Base-by-base conservation (phyloP, 2,329 filamentous ascomycete genomes). In the Sclerotinia borealis region DNA sequence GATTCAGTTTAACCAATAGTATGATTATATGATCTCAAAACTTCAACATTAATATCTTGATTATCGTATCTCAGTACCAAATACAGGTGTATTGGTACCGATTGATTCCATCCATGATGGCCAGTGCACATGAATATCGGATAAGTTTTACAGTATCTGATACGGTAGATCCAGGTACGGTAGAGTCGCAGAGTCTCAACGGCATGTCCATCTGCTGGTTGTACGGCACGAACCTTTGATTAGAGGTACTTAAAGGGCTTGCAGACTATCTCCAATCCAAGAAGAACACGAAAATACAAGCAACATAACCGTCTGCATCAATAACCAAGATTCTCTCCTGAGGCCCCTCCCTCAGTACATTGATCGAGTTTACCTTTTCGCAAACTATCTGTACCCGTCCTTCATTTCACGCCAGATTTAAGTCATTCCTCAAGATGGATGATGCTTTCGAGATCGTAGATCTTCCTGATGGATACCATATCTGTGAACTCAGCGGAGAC, bases 361-460 rank as follows among this genome's bases (percentile, higher is more conserved):
- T n/a, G n/a, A n/a, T n/a, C n/a, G n/a, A n/a, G n/a, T n/a, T n/a
- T n/a, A n/a, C n/a, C n/a, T n/a, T n/a, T n/a, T n/a, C n/a, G n/a
- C n/a, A n/a, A n/a, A n/a, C n/a, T n/a, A n/a, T n/a, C n/a, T n/a
- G n/a, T n/a, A n/a, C n/a, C n/a, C n/a, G n/a, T n/a, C n/a, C n/a
- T n/a, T n/a, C n/a, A n/a, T n/a, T n/a, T n/a, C n/a, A n/a, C n/a
- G n/a, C n/a, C n/a, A n/a, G n/a, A n/a, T n/a, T n/a, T n/a, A n/a
- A n/a, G n/a, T n/a, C n/a, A n/a, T n/a, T n/a, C n/a, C n/a, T 31
- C 34, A 41, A 31, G 7, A 63, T 63, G 60, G 51, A 63, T 13
- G 60, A 63, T 10, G 34, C 22, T 8, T 63, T 49, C n/a, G 60
- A 58, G n/a, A 48, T 58, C 31, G 4, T 63, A 39, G 52, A 58